These are phyloP conservation scores for Tilletiaria anomala DNA, from an alignment of 1,284 basidiomycete genomes.

Conservation along the genomic window DNA sequence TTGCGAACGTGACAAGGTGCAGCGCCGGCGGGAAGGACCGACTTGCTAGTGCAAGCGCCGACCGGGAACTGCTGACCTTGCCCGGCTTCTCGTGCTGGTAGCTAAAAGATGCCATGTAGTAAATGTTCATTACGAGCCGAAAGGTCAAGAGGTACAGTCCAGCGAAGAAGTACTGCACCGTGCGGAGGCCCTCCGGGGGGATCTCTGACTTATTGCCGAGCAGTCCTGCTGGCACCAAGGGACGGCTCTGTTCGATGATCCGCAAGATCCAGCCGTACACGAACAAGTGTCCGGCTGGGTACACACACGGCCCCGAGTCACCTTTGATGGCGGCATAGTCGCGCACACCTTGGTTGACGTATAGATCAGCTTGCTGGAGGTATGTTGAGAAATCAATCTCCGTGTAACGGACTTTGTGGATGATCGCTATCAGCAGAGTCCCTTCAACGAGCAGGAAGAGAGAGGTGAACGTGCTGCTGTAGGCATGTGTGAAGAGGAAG, in stretches of 20 bases:
- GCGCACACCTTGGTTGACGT: conserved; percentile 58
- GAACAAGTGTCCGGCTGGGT: conserved; percentile 83
- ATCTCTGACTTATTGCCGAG: background rate
- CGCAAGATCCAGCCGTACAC: conserved; percentile 61
- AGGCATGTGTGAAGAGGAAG: no score
- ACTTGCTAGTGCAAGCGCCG: background rate
- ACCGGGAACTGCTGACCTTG: background rate
- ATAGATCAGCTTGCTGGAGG: conserved; percentile 68
- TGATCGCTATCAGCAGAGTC: conserved; percentile 6
- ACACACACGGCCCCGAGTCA: conserved; percentile 90
- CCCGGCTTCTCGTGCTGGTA: background rate
- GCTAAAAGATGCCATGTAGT: conserved; percentile 8
- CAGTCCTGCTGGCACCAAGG: no score
- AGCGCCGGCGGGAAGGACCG: conserved; percentile 8
- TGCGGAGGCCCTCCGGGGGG: no score
- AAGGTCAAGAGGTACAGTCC: conserved; percentile 16
- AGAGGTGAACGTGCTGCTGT: no score
- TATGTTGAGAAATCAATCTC: conserved; percentile 97
- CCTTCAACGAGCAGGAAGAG: conserved; percentile 6
- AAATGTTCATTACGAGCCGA: conserved; percentile 17
- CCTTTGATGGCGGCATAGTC: conserved; percentile 75
- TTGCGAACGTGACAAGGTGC: conserved; percentile 56
- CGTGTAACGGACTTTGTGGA: conserved; percentile 48
- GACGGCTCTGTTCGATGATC: conserved; percentile 47
- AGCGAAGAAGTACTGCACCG: conserved; percentile 42